Evolutionary conservation across 441 rosid genomes (phyloP).

Genomic region (Eutrema salsugineum): DNA sequence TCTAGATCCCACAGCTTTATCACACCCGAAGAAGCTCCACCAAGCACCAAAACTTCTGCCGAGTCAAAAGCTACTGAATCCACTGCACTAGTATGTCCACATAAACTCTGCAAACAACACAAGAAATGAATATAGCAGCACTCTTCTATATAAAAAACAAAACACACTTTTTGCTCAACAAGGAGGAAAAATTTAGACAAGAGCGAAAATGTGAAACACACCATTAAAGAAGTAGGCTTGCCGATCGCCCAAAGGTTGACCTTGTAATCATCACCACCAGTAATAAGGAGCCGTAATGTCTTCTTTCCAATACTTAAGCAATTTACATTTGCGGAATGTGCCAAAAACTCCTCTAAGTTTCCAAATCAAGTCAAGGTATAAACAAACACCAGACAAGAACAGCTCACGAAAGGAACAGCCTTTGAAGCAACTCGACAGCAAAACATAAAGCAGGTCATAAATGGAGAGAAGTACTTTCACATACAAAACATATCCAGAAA

Average conservation of each 20-base stretch:
- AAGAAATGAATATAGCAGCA: not conserved
- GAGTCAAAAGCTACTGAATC: slow-evolving; percentile 55
- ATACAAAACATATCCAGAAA: too few relatives aligned
- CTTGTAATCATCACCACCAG: slow-evolving; percentile 86
- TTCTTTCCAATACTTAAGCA: slow-evolving; percentile 80
- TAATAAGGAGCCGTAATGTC: slow-evolving; percentile 62
- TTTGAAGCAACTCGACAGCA: not conserved
- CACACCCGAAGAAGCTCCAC: slow-evolving; percentile 81
- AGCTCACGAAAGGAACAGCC: not conserved
- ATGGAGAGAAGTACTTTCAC: too few relatives aligned
- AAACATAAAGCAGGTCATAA: too few relatives aligned
- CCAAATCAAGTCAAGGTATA: slow-evolving; percentile 25
- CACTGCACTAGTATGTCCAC: slow-evolving; percentile 37
- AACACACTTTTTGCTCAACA: too few relatives aligned
- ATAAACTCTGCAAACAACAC: slow-evolving; percentile 61
- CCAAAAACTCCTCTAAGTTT: slow-evolving; percentile 80
- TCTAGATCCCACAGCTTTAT: slow-evolving; percentile 94
- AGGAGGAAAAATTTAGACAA: too few relatives aligned
- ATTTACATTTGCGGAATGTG: slow-evolving; percentile 76
- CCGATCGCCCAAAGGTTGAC: slow-evolving; percentile 92
- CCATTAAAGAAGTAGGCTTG: slow-evolving; percentile 79
- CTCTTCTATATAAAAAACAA: not conserved
- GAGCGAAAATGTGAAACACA: too few relatives aligned
- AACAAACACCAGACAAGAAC: slow-evolving; percentile 34
- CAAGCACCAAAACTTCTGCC: slow-evolving; percentile 78